Percentiles rank a stretch among this genome's conserved stretches.
Evolutionary conservation across 495 filamentous ascomycete species (phyloP).

Genomic region (Cryomyces minteri): DNA sequence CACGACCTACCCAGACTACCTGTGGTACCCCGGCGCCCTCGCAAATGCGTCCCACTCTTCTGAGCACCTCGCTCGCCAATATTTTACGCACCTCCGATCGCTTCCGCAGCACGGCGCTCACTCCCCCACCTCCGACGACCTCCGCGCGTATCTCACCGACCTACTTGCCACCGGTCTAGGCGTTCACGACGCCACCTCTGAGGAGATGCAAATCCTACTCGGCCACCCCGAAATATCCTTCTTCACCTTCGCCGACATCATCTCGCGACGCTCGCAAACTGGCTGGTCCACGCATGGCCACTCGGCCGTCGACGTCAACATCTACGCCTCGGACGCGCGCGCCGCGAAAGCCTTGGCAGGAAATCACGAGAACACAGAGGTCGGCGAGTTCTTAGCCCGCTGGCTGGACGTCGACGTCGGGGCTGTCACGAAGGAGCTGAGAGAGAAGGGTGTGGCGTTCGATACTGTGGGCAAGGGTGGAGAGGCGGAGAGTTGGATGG

Average conservation of each 20-base stretch:
- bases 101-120: slow-evolving; percentile 1
- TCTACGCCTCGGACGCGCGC: slow-evolving; percentile 44
- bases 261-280: slow-evolving; percentile 70
- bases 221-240: slow-evolving; percentile 28
- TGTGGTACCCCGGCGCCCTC: slow-evolving; percentile 71
- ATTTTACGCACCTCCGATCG: slow-evolving; percentile 33
- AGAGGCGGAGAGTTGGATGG: slow-evolving; percentile 15
- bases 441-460: slow-evolving; percentile 28
- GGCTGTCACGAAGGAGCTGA: slow-evolving; percentile 53
- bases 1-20: slow-evolving; percentile 50
- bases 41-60: slow-evolving; percentile 66
- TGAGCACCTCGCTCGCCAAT: slow-evolving; percentile 42
- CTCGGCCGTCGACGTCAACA: slow-evolving; percentile 79
- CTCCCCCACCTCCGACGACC: slow-evolving; percentile 15
- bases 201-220: slow-evolving; percentile 52
- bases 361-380: slow-evolving; percentile 89
- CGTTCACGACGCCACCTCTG: slow-evolving; percentile 49
- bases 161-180: slow-evolving; percentile 52
- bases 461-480: slow-evolving; percentile 6
- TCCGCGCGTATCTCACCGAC: slow-evolving; percentile 38
- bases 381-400: slow-evolving; percentile 59
- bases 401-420: slow-evolving; percentile 71
- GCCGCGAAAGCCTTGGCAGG: slow-evolving; percentile 39
- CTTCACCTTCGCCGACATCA: slow-evolving; percentile 62
- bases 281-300: slow-evolving; percentile 91